Base-by-base conservation (phyloP, 768 basidiomycete species). In the Lenzites betulinus region DNA sequence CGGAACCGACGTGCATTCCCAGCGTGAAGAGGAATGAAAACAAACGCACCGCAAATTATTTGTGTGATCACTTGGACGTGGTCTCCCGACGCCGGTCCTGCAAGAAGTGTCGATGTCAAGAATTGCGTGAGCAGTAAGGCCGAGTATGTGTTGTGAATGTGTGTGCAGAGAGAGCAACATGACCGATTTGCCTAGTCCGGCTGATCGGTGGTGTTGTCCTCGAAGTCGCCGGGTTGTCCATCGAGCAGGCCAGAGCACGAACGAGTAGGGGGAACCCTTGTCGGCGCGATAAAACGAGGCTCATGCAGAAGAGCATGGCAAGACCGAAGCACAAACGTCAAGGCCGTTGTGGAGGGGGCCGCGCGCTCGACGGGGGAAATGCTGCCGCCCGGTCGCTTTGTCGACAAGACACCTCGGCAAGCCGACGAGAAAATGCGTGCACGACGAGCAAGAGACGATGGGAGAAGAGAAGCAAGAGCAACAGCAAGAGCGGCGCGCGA, bases 121-220 rank as follows among this genome's bases (percentile, higher is more conserved):
- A 22, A 46, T 3, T 22, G 3, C 35, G 51, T 59, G 42, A 25
- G 46, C 43, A 38, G 11, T 13, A 16, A 25, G 28, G 49, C 39
- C 18, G 18, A n/a, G 26, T 46, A 6, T 49, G 7, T n/a, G 23
- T 22, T 1, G 18, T 51, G 22, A 18, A 25, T 26, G 7, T 23
- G 36, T 15, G 44, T 25, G 25, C 23, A 38, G 38, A 52, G 51
- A 47, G 51, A 28, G 36, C 58, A 59, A 51, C 58, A 53, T 30
- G 58, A 59, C 25, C 51, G 35, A 33, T 47, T 47, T 35, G 58
- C 58, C 38, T 42, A 38, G 11, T 20, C 15, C 35, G 51, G 58
- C 58, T 48, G 51, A 18, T 36, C 33, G 58, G 43, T 53, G 44
- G 38, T 59, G 58, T 50, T 59, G 58, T 16, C 38, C 51, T 53